These are phyloP conservation scores for Cyphellophora europaea DNA, from an alignment of 2,329 filamentous ascomycete species.

Conservation along the genomic window DNA sequence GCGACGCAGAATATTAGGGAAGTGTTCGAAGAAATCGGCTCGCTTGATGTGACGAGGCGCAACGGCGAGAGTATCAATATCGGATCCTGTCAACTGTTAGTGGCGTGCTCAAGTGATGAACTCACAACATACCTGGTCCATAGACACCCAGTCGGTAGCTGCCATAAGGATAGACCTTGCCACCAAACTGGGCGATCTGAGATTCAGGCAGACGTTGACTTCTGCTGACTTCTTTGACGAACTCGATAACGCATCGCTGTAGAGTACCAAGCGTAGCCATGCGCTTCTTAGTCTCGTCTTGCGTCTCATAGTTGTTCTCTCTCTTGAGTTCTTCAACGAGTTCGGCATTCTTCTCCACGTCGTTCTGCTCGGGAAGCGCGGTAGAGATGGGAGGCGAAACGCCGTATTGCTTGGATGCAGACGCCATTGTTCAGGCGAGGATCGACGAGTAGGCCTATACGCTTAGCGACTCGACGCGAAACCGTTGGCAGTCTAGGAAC, in stretches of 20 bases:
- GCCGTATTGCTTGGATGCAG: conserved; percentile 47
- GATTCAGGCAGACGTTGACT: conserved; percentile 65
- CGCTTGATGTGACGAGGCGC: conserved; percentile 81
- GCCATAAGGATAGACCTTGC: conserved; percentile 91
- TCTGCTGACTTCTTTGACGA: conserved; percentile 71
- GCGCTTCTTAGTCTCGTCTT: conserved; percentile 73
- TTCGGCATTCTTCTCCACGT: conserved; percentile 66
- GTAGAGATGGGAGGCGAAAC: conserved; percentile 78
- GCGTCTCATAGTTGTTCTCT: conserved; percentile 85
- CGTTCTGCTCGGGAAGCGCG: conserved; percentile 63
- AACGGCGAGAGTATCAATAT: conserved; percentile 94
- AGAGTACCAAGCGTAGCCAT: conserved; percentile 65
- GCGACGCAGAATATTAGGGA: conserved; percentile 67
- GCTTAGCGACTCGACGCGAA: too few relatives aligned
- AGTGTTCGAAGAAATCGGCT: conserved; percentile 85
- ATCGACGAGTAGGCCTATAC: not conserved
- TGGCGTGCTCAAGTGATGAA: not conserved
- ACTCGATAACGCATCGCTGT: conserved; percentile 72
- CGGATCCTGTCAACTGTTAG: conserved; percentile 65
- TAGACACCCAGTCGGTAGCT: conserved; percentile 92
- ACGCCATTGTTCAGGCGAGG: conserved; percentile 7
- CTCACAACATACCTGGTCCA: conserved; percentile 64
- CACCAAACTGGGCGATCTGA: conserved; percentile 73
- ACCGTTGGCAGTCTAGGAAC: too few relatives aligned
- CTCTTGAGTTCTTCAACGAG: conserved; percentile 75